A percentile compares a stretch with the other conserved stretches of the same genome.
phyloP scores from a whole-genome alignment of 176 grass and related monocot genomes.

The Avena sativa region DNA sequence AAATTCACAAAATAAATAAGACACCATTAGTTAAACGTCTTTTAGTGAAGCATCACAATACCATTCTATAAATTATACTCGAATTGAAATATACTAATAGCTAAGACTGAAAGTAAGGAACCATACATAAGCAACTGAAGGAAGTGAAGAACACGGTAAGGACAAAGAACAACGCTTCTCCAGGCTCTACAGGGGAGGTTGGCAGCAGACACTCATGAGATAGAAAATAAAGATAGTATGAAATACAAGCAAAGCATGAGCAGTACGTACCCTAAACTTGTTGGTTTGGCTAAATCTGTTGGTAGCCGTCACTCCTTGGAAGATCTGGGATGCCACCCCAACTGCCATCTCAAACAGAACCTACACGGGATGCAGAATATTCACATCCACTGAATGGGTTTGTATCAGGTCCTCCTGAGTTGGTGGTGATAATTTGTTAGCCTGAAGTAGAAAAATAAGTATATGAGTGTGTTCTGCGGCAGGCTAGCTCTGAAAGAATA shows the following conservation, averaged over 20 bases:
- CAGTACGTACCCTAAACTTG: slow-evolving; percentile 61
- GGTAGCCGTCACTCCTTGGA: slow-evolving; percentile 53
- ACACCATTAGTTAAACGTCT: background rate
- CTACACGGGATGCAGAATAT: slow-evolving; percentile 34
- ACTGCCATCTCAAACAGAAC: slow-evolving; percentile 61
- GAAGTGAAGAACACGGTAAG: slow-evolving; percentile 52
- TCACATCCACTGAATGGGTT: slow-evolving; percentile 44
- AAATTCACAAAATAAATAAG: background rate
- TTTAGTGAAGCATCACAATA: slow-evolving; percentile 1
- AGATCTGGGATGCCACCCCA: slow-evolving; percentile 68
- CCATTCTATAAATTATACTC: background rate
- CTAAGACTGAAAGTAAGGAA: slow-evolving; percentile 22
- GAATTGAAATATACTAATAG: slow-evolving; percentile 9
- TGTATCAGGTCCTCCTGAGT: slow-evolving; percentile 33
- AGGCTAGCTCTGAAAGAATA: background rate
- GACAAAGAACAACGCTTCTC: slow-evolving; percentile 63
- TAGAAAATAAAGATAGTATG: slow-evolving; percentile 16
- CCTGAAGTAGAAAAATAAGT: slow-evolving; percentile 43
- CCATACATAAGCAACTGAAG: slow-evolving; percentile 59
- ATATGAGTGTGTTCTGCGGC: slow-evolving; percentile 1
- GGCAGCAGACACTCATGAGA: slow-evolving; percentile 12
- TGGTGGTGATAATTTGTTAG: background rate
- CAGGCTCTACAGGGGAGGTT: slow-evolving; percentile 41
- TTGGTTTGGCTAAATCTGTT: slow-evolving; percentile 46
- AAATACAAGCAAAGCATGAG: slow-evolving; percentile 34